These are phyloP conservation scores for Debaryomyces psychrophilus DNA, from an alignment of 1,139 yeast species.

Conservation along the genomic window DNA sequence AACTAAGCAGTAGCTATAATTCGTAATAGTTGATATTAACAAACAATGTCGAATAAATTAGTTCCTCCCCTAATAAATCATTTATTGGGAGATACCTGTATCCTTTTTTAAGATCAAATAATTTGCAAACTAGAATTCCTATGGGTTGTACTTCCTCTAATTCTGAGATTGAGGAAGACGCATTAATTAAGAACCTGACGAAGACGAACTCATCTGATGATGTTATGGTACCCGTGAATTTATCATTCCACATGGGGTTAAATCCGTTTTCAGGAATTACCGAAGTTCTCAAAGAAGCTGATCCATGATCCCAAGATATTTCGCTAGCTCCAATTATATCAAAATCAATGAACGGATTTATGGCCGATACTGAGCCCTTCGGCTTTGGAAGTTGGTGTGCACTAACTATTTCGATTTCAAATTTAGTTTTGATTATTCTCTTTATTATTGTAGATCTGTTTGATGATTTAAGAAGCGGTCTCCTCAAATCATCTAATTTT, in stretches of 20 bases:
- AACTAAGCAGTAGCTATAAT: conserved; percentile 1
- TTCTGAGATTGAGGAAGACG: conserved; percentile 25
- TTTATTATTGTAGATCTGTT: conserved; percentile 17
- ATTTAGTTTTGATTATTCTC: conserved; percentile 13
- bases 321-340: conserved; percentile 53
- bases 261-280: conserved; percentile 68
- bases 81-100: conserved; percentile 78
- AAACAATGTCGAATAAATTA: conserved; percentile 76
- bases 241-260: conserved; percentile 79
- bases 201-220: conserved; percentile 41
- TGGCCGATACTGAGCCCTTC: conserved; percentile 38
- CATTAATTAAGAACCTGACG: conserved; percentile 33
- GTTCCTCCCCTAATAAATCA: conserved; percentile 80
- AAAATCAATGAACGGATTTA: conserved; percentile 61
- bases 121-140: conserved; percentile 60
- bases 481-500: conserved; percentile 60
- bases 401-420: conserved; percentile 61
- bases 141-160: conserved; percentile 40
- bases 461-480: conserved; percentile 34
- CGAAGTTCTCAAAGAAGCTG: conserved; percentile 32
- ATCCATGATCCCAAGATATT: conserved; percentile 26
- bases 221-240: conserved; percentile 47
- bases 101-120: conserved; percentile 67
- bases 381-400: conserved; percentile 86
- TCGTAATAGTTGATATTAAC: conserved; percentile 46